phyloP scores from a whole-genome alignment of 495 filamentous ascomycete species.

The Acidomyces sp. region DNA sequence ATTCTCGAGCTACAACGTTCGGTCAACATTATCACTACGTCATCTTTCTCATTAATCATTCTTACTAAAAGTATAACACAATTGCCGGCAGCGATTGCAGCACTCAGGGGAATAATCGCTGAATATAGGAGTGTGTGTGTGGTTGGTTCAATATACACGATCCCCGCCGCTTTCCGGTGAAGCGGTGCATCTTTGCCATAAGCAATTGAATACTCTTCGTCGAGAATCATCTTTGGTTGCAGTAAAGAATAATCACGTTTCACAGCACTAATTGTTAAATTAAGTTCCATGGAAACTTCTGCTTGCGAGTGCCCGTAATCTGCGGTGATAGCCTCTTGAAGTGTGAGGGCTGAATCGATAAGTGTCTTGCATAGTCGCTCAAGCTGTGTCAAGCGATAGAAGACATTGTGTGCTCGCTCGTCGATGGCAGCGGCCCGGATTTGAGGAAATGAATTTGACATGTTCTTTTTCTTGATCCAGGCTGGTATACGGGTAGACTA shows the following conservation, averaged over 20 bases:
- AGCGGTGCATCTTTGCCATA: constrained; percentile 29
- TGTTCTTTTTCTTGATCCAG: constrained; percentile 9
- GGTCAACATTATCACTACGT: background rate
- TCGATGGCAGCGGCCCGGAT: constrained; percentile 35
- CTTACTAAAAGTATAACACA: constrained; percentile 39
- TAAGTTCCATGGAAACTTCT: constrained; percentile 35
- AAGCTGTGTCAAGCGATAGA: constrained; percentile 37
- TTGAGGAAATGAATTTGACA: constrained; percentile 27
- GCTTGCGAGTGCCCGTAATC: constrained; percentile 28
- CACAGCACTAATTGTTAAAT: constrained; percentile 32
- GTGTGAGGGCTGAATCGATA: constrained; percentile 22
- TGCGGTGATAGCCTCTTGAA: constrained; percentile 31
- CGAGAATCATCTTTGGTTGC: constrained; percentile 29
- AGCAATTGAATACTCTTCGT: constrained; percentile 39
- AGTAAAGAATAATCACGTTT: constrained; percentile 33
- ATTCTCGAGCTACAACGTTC: constrained; percentile 30
- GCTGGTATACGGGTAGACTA: constrained; percentile 17
- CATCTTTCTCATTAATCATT: background rate
- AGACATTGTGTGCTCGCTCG: constrained; percentile 35
- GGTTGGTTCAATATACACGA: constrained; percentile 40
- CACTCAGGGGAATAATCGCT: constrained; percentile 33
- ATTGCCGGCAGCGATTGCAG: constrained; percentile 40
- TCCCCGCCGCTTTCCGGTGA: constrained; percentile 27
- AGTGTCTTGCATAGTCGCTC: constrained; percentile 32
- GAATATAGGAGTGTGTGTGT: constrained; percentile 39